Conservation (phyloP, 192 early-diverging fungal genomes). For the Gryganskiella cystojenkinii region DNA sequence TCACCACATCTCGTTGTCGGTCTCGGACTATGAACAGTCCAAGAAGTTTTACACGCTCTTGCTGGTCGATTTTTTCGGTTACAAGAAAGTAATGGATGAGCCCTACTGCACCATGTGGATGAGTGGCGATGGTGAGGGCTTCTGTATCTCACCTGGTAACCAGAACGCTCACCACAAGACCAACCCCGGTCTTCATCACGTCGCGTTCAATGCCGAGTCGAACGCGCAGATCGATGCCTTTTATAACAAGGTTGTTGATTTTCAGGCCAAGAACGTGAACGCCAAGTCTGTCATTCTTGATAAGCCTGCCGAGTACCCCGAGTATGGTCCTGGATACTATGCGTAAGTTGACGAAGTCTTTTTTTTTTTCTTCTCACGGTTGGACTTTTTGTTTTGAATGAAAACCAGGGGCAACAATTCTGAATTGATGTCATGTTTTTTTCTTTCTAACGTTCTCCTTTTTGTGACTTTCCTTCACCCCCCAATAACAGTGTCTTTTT, state of each 20-base stretch:
- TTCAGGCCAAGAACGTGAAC: constrained; percentile 19
- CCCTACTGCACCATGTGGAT: constrained; percentile 36
- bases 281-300: constrained; percentile 18
- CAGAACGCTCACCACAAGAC: constrained; percentile 27
- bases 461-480: not conserved
- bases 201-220: constrained; percentile 23
- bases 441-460: too few species aligned
- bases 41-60: constrained; percentile 39
- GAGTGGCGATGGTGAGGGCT: not conserved
- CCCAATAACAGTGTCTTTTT: constrained; percentile 27
- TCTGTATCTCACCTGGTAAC: constrained; percentile 23
- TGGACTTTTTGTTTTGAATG: not conserved
- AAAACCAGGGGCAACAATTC: not conserved
- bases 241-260: constrained; percentile 28
- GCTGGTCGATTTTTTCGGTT: constrained; percentile 26
- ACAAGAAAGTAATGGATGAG: constrained; percentile 19
- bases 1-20: constrained; percentile 22
- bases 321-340: constrained; percentile 33
- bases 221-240: constrained; percentile 22
- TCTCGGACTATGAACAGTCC: constrained; percentile 23
- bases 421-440: not conserved
- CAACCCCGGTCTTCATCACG: constrained; percentile 33
- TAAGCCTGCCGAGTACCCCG: constrained; percentile 31
- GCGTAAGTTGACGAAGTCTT: constrained; percentile 6
- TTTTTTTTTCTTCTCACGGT: not conserved